Conservation (phyloP, 352 stramenopile genomes). For the Pythium dissimile region DNA sequence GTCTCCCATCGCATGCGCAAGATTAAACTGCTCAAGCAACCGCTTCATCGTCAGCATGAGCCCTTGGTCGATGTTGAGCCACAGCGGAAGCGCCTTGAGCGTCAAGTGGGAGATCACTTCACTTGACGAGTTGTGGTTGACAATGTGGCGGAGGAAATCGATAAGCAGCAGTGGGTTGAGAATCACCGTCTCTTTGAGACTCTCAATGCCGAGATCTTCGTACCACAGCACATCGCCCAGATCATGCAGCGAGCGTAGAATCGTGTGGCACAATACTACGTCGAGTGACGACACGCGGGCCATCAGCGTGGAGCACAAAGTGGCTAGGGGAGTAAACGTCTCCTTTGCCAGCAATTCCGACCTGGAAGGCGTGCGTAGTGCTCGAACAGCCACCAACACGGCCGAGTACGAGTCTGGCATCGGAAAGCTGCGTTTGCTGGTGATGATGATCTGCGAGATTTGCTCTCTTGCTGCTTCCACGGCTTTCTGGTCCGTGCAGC, state of each 20-base stretch:
- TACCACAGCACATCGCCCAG: conserved; percentile 19
- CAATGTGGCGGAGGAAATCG: conserved; percentile 13
- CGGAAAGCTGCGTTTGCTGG: conserved; percentile 1
- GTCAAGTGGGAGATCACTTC: not conserved
- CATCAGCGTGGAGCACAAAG: not conserved
- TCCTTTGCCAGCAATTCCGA: too few species aligned
- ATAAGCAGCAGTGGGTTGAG: conserved; percentile 11
- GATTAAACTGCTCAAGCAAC: conserved; percentile 13
- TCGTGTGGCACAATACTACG: not conserved
- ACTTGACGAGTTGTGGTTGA: not conserved
- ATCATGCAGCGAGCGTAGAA: conserved; percentile 13
- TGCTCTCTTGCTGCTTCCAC: not conserved
- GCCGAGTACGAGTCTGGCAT: conserved; percentile 10
- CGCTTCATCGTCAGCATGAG: conserved; percentile 20
- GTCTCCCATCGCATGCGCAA: conserved; percentile 3
- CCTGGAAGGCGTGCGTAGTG: not conserved
- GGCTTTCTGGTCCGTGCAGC: not conserved
- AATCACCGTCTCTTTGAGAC: conserved; percentile 5
- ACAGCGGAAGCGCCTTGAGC: not conserved
- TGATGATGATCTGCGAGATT: not conserved
- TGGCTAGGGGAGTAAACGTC: not conserved
- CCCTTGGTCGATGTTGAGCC: conserved; percentile 1
- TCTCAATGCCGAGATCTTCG: not conserved
- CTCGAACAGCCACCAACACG: not conserved
- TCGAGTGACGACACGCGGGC: not conserved